phyloP scores from a whole-genome alignment of 1,139 yeast species.

The Diutina neorugosa region DNA sequence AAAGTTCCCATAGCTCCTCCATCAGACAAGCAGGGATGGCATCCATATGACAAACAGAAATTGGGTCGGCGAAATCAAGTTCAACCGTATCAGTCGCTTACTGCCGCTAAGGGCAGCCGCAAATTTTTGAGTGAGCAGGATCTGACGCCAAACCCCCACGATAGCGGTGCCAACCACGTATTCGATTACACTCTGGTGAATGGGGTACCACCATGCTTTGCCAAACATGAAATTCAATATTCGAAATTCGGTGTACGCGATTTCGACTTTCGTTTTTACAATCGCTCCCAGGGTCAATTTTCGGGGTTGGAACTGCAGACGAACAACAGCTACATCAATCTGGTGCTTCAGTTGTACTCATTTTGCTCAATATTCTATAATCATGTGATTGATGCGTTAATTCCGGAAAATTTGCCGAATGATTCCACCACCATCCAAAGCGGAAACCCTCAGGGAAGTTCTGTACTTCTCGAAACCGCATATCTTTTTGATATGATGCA shows the following conservation, averaged over 20 bases:
- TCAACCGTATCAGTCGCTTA: slow-evolving; percentile 8
- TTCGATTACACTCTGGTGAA: slow-evolving; percentile 16
- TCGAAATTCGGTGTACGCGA: slow-evolving; percentile 90
- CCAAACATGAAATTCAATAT: slow-evolving; percentile 66
- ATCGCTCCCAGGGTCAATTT: slow-evolving; percentile 40
- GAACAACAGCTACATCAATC: slow-evolving; percentile 71
- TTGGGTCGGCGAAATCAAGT: slow-evolving; percentile 22
- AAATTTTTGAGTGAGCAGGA: slow-evolving; percentile 64
- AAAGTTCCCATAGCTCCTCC: slow-evolving; percentile 25
- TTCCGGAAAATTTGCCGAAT: slow-evolving; percentile 46
- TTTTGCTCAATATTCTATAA: slow-evolving; percentile 66
- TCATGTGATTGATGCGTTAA: slow-evolving; percentile 41
- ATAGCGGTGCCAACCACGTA: slow-evolving; percentile 6
- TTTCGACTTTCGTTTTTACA: slow-evolving; percentile 82
- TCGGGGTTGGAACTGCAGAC: slow-evolving; percentile 76
- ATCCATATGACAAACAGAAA: slow-evolving; percentile 40
- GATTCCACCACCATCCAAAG: slow-evolving; percentile 15
- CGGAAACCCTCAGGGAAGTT: slow-evolving; percentile 31
- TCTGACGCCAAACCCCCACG: slow-evolving; percentile 8
- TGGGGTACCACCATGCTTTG: slow-evolving; percentile 42
- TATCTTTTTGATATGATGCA: slow-evolving; percentile 84
- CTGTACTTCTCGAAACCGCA: slow-evolving; percentile 71
- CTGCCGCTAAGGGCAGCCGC: slow-evolving; percentile 21
- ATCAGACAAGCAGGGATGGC: slow-evolving; percentile 20
- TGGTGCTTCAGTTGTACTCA: slow-evolving; percentile 72